Conservation (phyloP, 2,329 filamentous ascomycete species). For the Emmonsia crescens region DNA sequence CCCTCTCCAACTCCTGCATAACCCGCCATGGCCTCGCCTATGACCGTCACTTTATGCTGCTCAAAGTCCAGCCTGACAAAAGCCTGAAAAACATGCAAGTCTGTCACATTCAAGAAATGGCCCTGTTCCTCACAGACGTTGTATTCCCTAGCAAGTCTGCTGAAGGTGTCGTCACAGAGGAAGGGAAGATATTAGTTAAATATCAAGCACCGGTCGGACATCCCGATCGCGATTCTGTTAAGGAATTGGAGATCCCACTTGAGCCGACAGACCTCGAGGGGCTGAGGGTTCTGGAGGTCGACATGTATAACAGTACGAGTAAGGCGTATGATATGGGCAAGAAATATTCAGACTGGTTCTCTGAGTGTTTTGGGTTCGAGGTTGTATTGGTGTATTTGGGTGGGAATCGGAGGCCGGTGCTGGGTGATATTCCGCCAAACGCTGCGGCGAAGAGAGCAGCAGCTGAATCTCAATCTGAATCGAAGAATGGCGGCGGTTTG, state of each 20-base stretch:
- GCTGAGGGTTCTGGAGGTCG: constrained; percentile 42
- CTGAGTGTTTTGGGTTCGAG: constrained; percentile 51
- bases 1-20: constrained; percentile 43
- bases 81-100: constrained; percentile 50
- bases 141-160: constrained; percentile 18
- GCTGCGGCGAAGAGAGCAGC: constrained; percentile 14
- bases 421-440: constrained; percentile 49
- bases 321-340: constrained; percentile 53
- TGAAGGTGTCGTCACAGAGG: not conserved
- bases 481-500: constrained; percentile 9
- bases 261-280: constrained; percentile 36
- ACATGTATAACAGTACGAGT: constrained; percentile 50
- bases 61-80: constrained; percentile 36
- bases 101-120: constrained; percentile 46
- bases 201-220: constrained; percentile 22
- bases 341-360: constrained; percentile 55
- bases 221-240: constrained; percentile 20
- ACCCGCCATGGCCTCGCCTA: constrained; percentile 52
- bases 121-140: constrained; percentile 53
- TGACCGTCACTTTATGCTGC: constrained; percentile 62
- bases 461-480: not conserved
- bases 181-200: constrained; percentile 28
- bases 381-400: constrained; percentile 57
- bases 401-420: constrained; percentile 45
- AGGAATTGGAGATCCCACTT: constrained; percentile 46